Conservation (phyloP, 768 basidiomycete species). For the Boletus sensibilis region DNA sequence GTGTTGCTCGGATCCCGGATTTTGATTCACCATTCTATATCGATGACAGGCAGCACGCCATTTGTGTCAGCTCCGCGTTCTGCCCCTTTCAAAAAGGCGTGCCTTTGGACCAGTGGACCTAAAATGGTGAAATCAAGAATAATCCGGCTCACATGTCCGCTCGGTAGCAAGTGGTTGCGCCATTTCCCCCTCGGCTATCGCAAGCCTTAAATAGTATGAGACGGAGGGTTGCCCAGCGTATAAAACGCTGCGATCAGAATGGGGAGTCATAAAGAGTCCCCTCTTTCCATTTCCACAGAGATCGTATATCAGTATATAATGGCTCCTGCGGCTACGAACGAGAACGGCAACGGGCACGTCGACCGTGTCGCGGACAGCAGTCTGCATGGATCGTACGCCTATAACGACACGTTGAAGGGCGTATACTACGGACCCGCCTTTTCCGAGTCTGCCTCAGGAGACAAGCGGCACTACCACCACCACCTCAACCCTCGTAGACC, state of each 20-base stretch:
- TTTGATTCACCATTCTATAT: not conserved
- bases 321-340: conserved; percentile 51
- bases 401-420: conserved; percentile 64
- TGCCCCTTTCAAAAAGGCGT: not conserved
- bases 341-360: conserved; percentile 27
- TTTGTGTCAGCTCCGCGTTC: not conserved
- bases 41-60: not conserved
- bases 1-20: not conserved
- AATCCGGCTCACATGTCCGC: conserved; percentile 15
- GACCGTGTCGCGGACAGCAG: conserved; percentile 14
- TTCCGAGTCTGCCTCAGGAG: conserved; percentile 27
- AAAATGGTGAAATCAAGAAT: conserved; percentile 16
- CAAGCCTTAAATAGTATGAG: conserved; percentile 1
- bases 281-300: not conserved
- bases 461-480: conserved; percentile 2
- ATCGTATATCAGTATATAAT: conserved; percentile 34
- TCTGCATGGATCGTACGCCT: conserved; percentile 57
- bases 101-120: not conserved
- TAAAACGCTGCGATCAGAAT: conserved; percentile 12
- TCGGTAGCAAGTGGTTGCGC: conserved; percentile 14
- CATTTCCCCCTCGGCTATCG: conserved; percentile 14
- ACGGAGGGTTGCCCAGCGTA: not conserved
- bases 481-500: conserved; percentile 37
- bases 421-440: conserved; percentile 65
- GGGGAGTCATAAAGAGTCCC: not conserved